phyloP scores from a whole-genome alignment of 2,329 filamentous ascomycete genomes.

The Elsinoe fawcettii region DNA sequence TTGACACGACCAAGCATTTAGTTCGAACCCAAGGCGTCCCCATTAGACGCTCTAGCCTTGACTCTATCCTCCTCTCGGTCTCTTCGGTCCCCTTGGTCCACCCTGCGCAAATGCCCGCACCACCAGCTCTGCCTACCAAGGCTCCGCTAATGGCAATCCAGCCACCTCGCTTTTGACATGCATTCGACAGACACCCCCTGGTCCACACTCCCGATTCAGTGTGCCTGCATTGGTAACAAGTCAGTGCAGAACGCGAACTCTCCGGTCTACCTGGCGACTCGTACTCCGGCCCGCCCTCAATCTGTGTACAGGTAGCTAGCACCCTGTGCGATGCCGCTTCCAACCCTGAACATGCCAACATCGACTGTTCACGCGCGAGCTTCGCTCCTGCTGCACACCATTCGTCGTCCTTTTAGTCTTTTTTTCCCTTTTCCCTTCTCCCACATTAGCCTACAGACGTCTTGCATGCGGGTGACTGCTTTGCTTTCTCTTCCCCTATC shows the following conservation, averaged over 20 bases:
- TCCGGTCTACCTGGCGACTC: conserved; percentile 1
- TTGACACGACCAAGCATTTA: conserved; percentile 9
- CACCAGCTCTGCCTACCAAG: conserved; percentile 8
- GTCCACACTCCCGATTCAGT: conserved; percentile 10
- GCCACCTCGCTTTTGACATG: conserved; percentile 10
- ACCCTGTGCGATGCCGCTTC: conserved; percentile 7
- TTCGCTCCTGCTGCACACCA: neutral
- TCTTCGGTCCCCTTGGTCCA: conserved; percentile 10
- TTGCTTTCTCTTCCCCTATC: neutral
- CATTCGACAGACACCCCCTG: neutral
- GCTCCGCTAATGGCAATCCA: conserved; percentile 11
- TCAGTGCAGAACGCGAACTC: neutral
- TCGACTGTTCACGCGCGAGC: neutral
- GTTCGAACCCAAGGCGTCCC: conserved; percentile 8
- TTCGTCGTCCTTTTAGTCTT: neutral
- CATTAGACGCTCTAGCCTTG: conserved; percentile 12
- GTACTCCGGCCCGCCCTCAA: conserved; percentile 7
- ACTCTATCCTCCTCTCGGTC: conserved; percentile 12
- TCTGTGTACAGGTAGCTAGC: conserved; percentile 8
- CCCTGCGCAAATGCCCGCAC: conserved; percentile 7
- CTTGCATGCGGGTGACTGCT: neutral
- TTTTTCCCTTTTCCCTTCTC: conserved; percentile 13
- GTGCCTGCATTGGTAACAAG: neutral
- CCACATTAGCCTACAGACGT: conserved; percentile 10
- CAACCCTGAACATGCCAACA: conserved; percentile 6